These are phyloP conservation scores for Coemansia sp. DNA, from an alignment of 192 early-diverging fungal species.

Conservation along the genomic window DNA sequence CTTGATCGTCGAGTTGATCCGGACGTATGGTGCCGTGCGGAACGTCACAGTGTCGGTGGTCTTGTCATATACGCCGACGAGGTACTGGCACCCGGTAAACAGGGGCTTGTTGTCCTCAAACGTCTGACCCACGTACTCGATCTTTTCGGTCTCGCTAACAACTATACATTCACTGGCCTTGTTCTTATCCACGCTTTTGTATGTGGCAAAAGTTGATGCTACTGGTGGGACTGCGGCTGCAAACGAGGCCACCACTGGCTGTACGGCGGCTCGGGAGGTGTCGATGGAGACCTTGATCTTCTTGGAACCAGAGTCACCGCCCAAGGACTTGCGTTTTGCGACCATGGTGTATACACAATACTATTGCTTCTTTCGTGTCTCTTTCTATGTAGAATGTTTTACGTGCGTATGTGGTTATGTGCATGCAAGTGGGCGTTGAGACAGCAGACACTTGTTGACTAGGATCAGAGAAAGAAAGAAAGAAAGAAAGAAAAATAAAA, in stretches of 20 bases:
- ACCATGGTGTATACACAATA: conserved; percentile 16
- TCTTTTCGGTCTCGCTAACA: conserved; percentile 70
- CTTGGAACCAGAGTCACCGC: conserved; percentile 9
- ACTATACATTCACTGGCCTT: conserved; percentile 44
- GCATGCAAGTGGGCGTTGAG: no score
- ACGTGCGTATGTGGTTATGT: no score
- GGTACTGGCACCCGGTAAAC: conserved; percentile 58
- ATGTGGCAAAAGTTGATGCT: conserved; percentile 44
- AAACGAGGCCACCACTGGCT: conserved; percentile 53
- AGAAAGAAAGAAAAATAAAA: no score
- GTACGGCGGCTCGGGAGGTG: conserved; percentile 32
- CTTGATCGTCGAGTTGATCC: conserved; percentile 69
- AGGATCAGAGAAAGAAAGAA: no score
- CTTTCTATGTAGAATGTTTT: no score
- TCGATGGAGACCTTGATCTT: conserved; percentile 35
- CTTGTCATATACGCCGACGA: conserved; percentile 79
- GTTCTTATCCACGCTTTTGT: conserved; percentile 23
- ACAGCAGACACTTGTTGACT: no score
- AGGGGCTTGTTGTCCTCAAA: conserved; percentile 60
- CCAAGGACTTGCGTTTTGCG: conserved; percentile 38
- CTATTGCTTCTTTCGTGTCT: no score
- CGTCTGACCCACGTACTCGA: conserved; percentile 73
- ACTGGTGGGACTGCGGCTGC: conserved; percentile 30
- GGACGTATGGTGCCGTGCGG: conserved; percentile 64
- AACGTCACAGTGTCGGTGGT: conserved; percentile 68